phyloP scores from a whole-genome alignment of 2,329 filamentous ascomycete species.

The Fusarium sp. region DNA sequence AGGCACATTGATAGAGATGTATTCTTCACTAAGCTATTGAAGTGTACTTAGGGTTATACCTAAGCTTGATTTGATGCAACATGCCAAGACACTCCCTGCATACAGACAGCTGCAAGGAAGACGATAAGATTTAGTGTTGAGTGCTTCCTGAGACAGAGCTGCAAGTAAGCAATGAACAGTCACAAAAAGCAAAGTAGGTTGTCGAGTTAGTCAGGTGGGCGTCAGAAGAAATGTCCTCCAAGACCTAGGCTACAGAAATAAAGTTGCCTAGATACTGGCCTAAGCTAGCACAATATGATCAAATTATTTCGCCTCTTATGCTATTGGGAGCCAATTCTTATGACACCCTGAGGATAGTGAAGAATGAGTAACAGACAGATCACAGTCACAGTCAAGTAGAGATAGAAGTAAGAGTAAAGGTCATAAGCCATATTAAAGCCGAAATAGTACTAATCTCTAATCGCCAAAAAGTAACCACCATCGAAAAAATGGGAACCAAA shows the following conservation, averaged over 20 bases:
- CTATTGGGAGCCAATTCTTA: too few species aligned
- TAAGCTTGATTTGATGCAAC: background rate
- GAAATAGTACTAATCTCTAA: constrained; percentile 40
- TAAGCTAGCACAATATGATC: too few species aligned
- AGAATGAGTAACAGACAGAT: background rate
- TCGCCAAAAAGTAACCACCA: constrained; percentile 38
- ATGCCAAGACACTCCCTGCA: background rate
- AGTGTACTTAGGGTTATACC: background rate
- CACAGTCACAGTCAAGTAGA: background rate
- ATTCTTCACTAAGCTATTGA: background rate
- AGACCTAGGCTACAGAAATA: too few species aligned
- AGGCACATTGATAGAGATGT: too few species aligned
- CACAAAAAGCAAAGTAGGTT: background rate
- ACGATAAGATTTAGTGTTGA: background rate
- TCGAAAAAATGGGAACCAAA: constrained; percentile 18
- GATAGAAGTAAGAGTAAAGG: background rate
- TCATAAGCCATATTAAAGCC: constrained; percentile 41
- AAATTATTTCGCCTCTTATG: too few species aligned
- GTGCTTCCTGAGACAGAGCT: background rate
- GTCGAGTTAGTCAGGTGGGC: background rate
- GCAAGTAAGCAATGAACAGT: background rate
- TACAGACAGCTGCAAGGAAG: background rate
- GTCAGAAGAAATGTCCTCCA: too few species aligned
- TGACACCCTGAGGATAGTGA: too few species aligned
- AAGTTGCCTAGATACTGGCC: too few species aligned